These are phyloP conservation scores for Trichomonascus vanleenenianus DNA, from an alignment of 805 yeast species.

Conservation along the genomic window DNA sequence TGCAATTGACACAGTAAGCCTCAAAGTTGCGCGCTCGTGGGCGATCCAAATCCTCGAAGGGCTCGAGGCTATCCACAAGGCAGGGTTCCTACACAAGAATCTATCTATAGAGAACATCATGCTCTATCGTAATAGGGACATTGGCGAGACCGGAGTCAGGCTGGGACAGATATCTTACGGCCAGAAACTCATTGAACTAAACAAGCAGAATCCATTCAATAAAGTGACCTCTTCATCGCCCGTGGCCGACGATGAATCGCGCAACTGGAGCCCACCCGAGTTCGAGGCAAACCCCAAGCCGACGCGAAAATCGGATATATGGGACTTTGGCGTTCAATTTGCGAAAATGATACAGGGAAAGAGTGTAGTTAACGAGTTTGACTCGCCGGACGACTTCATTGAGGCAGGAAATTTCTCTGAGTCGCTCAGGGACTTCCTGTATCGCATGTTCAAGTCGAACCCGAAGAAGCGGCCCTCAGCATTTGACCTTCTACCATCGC, in stretches of 20 bases:
- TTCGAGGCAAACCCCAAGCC: slow-evolving; percentile 40
- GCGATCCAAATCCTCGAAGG: slow-evolving; percentile 79
- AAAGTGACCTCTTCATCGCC: slow-evolving; percentile 6
- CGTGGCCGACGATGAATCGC: slow-evolving; percentile 1
- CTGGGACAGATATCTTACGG: slow-evolving; percentile 23
- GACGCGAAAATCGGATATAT: slow-evolving; percentile 79
- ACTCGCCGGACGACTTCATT: slow-evolving; percentile 60
- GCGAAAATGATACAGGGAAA: slow-evolving; percentile 57
- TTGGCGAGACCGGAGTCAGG: slow-evolving; percentile 37
- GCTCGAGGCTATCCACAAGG: slow-evolving; percentile 73
- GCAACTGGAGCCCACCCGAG: slow-evolving; percentile 79
- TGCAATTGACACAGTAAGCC: slow-evolving; percentile 56
- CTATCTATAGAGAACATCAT: slow-evolving; percentile 55
- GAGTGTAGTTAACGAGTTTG: slow-evolving; percentile 44
- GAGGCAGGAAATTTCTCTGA: slow-evolving; percentile 39
- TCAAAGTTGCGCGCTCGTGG: slow-evolving; percentile 82
- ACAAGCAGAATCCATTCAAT: slow-evolving; percentile 26
- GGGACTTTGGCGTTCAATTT: slow-evolving; percentile 84
- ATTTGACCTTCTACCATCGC: slow-evolving; percentile 73
- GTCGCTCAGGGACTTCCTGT: slow-evolving; percentile 57
- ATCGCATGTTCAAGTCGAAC: slow-evolving; percentile 54
- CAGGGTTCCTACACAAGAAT: slow-evolving; percentile 71
- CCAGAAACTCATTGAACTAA: slow-evolving; percentile 25
- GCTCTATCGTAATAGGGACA: slow-evolving; percentile 41
- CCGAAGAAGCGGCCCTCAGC: slow-evolving; percentile 73